phyloP scores from a whole-genome alignment of 257 asterid species.

The Primulina eburnea region DNA sequence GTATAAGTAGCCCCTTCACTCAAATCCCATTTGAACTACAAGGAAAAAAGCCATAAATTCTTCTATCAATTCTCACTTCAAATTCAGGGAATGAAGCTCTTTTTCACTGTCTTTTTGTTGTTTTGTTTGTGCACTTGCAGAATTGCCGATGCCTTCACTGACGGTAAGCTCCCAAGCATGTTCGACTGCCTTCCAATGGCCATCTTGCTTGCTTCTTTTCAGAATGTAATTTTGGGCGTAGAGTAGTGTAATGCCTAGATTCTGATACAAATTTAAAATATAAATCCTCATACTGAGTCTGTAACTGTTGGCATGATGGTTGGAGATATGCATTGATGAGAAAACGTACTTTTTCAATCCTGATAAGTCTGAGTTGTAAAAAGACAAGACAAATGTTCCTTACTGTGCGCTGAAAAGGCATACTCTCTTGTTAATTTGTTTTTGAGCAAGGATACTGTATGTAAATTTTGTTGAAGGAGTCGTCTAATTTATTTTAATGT shows the following conservation, averaged over 20 bases:
- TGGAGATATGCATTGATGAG: no score
- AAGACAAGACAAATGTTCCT: slow-evolving; percentile 23
- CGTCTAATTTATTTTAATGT: no score
- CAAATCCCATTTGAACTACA: slow-evolving; percentile 22
- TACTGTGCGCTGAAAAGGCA: neutral
- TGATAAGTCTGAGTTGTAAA: slow-evolving; percentile 1
- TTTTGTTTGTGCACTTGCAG: slow-evolving; percentile 38
- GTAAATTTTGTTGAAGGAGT: neutral
- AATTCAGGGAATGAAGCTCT: slow-evolving; percentile 36
- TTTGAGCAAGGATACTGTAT: neutral
- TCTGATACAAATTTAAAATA: no score
- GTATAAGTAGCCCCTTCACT: slow-evolving; percentile 54
- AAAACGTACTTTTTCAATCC: no score
- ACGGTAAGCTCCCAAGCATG: slow-evolving; percentile 43
- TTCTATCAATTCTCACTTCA: neutral
- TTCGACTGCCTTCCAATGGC: neutral
- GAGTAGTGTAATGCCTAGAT: no score
- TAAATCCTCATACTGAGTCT: no score
- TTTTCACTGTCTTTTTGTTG: slow-evolving; percentile 36
- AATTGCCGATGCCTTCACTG: slow-evolving; percentile 49
- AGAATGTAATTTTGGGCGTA: no score
- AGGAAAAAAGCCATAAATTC: slow-evolving; percentile 6
- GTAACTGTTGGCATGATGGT: no score
- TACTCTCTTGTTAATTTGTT: neutral
- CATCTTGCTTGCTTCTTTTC: neutral